Conservation (phyloP, 768 basidiomycete genomes). For the Astraeus odoratus region DNA sequence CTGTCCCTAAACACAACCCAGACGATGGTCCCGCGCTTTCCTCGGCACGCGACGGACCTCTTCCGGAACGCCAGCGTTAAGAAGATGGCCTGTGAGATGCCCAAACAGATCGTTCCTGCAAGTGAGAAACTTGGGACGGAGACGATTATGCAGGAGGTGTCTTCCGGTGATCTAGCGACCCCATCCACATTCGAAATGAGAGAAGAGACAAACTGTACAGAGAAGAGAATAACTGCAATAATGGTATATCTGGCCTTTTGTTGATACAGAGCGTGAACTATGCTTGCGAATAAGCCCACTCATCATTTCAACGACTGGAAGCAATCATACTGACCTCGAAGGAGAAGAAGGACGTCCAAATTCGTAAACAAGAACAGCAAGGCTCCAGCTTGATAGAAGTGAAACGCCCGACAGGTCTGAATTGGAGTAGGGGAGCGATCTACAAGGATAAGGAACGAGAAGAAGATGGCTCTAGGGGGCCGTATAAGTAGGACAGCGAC, state of each 20-base stretch:
- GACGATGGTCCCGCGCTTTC: slow-evolving; percentile 2
- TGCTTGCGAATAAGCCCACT: background rate
- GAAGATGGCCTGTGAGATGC: slow-evolving; percentile 11
- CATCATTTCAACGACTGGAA: background rate
- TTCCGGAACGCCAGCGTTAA: slow-evolving; percentile 15
- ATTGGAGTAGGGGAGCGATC: background rate
- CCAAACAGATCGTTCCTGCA: background rate
- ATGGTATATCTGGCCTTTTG: background rate
- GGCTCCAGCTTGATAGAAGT: slow-evolving; percentile 8
- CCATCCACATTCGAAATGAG: background rate
- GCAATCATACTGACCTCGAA: slow-evolving; percentile 15
- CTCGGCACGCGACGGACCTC: background rate
- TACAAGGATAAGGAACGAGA: slow-evolving; percentile 3
- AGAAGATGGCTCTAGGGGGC: slow-evolving; percentile 5
- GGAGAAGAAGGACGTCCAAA: slow-evolving; percentile 14
- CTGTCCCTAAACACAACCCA: slow-evolving; percentile 22
- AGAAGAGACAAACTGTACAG: slow-evolving; percentile 8
- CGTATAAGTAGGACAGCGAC: background rate
- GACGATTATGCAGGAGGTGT: background rate
- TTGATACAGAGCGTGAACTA: slow-evolving; percentile 18
- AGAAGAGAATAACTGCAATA: slow-evolving; percentile 4
- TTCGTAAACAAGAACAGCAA: slow-evolving; percentile 9
- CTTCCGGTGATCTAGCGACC: slow-evolving; percentile 2
- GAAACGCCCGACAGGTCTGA: slow-evolving; percentile 10
- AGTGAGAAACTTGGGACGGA: background rate